These are phyloP conservation scores for Sporobolomyces phaffii DNA, from an alignment of 768 basidiomycete species.

Conservation along the genomic window DNA sequence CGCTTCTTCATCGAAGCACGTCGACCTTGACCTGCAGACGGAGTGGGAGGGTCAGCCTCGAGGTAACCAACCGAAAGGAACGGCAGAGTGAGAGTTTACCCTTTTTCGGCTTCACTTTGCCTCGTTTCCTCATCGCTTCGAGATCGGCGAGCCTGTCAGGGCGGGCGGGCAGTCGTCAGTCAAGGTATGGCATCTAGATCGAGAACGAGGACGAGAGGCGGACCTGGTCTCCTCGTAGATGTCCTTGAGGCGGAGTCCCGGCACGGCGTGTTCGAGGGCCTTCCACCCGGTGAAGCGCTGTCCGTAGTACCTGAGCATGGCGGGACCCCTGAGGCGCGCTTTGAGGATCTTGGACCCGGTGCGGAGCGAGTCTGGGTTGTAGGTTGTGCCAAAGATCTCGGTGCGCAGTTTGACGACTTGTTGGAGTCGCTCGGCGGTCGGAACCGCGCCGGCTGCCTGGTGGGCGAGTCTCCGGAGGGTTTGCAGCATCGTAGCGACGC, in stretches of 20 bases:
- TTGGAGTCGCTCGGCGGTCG: conserved; percentile 49
- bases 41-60: background rate
- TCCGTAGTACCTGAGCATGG: conserved; percentile 81
- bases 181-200: background rate
- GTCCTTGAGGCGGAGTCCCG: conserved; percentile 25
- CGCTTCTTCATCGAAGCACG: conserved; percentile 39
- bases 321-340: conserved; percentile 70
- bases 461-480: background rate
- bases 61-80: too few species aligned
- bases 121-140: conserved; percentile 37
- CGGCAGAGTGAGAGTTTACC: conserved; percentile 9
- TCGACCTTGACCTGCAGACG: conserved; percentile 27
- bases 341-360: conserved; percentile 91
- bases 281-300: conserved; percentile 24
- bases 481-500: background rate
- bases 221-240: conserved; percentile 35
- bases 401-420: conserved; percentile 62
- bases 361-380: conserved; percentile 72
- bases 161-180: background rate
- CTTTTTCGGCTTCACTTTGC: conserved; percentile 40
- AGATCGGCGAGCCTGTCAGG: conserved; percentile 38
- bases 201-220: background rate
- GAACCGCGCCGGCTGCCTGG: background rate
- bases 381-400: conserved; percentile 74
- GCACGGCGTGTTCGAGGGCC: conserved; percentile 14